phyloP scores from a whole-genome alignment of 768 basidiomycete species.

The Calocera cornea region DNA sequence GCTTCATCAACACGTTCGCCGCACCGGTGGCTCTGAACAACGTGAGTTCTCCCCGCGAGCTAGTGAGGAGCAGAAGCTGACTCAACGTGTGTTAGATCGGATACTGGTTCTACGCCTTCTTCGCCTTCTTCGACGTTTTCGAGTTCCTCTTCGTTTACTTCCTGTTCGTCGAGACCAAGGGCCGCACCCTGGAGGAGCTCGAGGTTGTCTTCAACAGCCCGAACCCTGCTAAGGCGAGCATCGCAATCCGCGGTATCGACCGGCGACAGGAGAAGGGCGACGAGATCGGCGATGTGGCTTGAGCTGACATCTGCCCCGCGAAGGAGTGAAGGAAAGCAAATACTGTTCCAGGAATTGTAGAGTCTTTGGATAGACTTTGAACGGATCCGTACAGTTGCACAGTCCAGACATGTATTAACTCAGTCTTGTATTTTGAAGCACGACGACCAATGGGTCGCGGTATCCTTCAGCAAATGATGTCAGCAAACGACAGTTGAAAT shows the following conservation, averaged over 20 bases:
- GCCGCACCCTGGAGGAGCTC: conserved; percentile 25
- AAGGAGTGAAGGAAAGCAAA: too few species aligned
- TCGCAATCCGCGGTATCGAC: background rate
- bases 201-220: conserved; percentile 23
- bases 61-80: background rate
- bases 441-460: too few species aligned
- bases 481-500: too few species aligned
- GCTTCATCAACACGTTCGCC: conserved; percentile 54
- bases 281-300: background rate
- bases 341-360: too few species aligned
- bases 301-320: background rate
- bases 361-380: too few species aligned
- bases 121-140: conserved; percentile 21
- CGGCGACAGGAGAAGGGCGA: background rate
- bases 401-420: too few species aligned
- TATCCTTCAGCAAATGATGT: too few species aligned
- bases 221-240: background rate
- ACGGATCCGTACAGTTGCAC: too few species aligned
- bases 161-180: conserved; percentile 19
- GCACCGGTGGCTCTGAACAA: conserved; percentile 47
- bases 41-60: conserved; percentile 22
- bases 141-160: conserved; percentile 21
- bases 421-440: too few species aligned
- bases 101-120: conserved; percentile 11
- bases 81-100: background rate